Evolutionary conservation across 139 green algal genomes (phyloP), one percentile per base, ranked within the genome.

Genomic region (Tetradesmus lagerheimii): DNA sequence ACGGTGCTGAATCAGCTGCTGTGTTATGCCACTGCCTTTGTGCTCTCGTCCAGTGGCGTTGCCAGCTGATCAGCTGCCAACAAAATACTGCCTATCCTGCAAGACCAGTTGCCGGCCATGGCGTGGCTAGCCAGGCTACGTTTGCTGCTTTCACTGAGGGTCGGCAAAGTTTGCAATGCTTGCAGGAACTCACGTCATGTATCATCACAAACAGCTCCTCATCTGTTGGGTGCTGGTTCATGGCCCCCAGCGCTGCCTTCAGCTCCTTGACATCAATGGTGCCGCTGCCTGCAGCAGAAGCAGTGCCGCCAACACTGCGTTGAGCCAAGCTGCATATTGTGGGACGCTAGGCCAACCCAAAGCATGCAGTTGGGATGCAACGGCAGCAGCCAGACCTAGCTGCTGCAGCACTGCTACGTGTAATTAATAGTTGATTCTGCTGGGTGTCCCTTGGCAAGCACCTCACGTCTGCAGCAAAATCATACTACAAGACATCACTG

Each of bases 121-220:
- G 5, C 62, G 20, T 27, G 62, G 16, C 12, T 3, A 50, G 5
- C 6, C 43, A 5, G 9, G 43, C 9, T 5, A 50, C 9, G 5
- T 50, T 50, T 50, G 43, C 43, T 50, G 43, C 76, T 82, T 37
- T 15, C 41, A 8, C 31, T 79, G 71, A 16, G 4, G 71, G 12
- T 15, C 23, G 62, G 11, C 27, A 15, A 9, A n/a, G 62, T 27
- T 74, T 14, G 5, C 29, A 1, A 14, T 27, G 67, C 18, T 39
- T 4, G 29, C 76, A n/a, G 25, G 15, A 23, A 41, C 62, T 88
- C 64, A 91, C 88, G n/a, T 83, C 41, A 34, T 91, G 89, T 4
- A 97, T 95, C 91, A 97, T 96, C 5, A 95, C 90, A 81, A 96
- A 97, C 27, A 98, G 43, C 39, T 98, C 96, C 88, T 97, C 96